Conservation (phyloP, 2,329 filamentous ascomycete species). For the Alternaria sp. region DNA sequence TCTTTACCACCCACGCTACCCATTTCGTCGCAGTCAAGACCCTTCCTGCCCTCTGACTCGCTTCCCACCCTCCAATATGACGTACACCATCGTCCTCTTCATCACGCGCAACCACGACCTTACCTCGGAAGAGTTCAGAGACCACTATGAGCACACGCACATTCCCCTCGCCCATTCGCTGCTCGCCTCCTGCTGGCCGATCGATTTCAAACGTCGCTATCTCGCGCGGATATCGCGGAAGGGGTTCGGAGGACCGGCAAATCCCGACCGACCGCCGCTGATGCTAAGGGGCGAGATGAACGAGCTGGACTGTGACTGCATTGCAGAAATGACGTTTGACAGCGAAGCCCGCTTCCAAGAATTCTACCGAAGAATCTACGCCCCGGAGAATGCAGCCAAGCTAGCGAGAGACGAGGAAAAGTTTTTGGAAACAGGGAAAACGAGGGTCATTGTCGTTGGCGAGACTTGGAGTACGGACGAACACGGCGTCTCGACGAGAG, state of each 20-base stretch:
- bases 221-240: constrained; percentile 32
- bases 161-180: constrained; percentile 33
- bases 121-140: constrained; percentile 33
- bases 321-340: constrained; percentile 33
- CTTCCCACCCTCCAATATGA: constrained; percentile 18
- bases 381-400: constrained; percentile 26
- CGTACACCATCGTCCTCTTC: constrained; percentile 35
- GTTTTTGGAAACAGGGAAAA: constrained; percentile 30
- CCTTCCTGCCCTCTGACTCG: neutral
- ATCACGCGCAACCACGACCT: constrained; percentile 30
- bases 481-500: constrained; percentile 13
- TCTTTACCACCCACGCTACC: neutral
- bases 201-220: constrained; percentile 33
- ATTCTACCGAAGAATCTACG: constrained; percentile 35
- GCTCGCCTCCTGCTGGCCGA: constrained; percentile 26
- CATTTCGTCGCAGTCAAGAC: neutral
- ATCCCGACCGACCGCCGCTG: constrained; percentile 29
- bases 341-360: constrained; percentile 29
- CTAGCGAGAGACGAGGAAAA: constrained; percentile 32
- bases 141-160: constrained; percentile 37
- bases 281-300: constrained; percentile 29
- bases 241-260: constrained; percentile 35
- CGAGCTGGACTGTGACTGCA: constrained; percentile 36
- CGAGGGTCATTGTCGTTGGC: constrained; percentile 34
- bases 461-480: constrained; percentile 29